phyloP scores from a whole-genome alignment of 176 grass and related monocot species.

The barley (Hordeum vulgare) region DNA sequence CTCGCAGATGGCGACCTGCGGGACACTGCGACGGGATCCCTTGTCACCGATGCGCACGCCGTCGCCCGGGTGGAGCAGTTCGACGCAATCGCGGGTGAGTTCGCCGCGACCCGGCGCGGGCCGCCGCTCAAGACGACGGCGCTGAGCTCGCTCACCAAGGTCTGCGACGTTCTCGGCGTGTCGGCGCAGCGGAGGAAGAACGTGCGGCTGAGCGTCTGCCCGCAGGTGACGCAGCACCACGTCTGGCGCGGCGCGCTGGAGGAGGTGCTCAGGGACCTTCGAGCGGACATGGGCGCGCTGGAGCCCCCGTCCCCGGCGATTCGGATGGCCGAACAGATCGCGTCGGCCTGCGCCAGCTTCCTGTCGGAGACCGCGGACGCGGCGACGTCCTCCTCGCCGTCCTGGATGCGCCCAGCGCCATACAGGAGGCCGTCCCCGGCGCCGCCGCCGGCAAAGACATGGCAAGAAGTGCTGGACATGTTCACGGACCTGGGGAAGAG shows the following conservation, averaged over 20 bases:
- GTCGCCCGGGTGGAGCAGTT: constrained; percentile 40
- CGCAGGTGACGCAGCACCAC: constrained; percentile 79
- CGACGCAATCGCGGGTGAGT: constrained; percentile 44
- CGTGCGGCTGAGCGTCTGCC: constrained; percentile 61
- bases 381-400: constrained; percentile 32
- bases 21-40: constrained; percentile 8
- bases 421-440: constrained; percentile 26
- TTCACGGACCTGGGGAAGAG: constrained; percentile 59
- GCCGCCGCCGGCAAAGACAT: constrained; percentile 34
- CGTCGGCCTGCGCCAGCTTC: constrained; percentile 41
- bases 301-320: constrained; percentile 13
- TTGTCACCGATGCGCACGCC: constrained; percentile 23
- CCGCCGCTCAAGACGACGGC: constrained; percentile 14
- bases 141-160: constrained; percentile 49
- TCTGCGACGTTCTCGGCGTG: constrained; percentile 63
- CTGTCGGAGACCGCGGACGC: constrained; percentile 26
- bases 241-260: constrained; percentile 72
- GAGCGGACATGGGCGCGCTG: constrained; percentile 37
- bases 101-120: constrained; percentile 20
- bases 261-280: constrained; percentile 55
- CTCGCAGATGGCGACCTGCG: constrained; percentile 23
- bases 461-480: constrained; percentile 88
- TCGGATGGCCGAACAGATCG: constrained; percentile 69
- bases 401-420: constrained; percentile 68
- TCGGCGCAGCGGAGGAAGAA: constrained; percentile 60